Percentiles rank a stretch among this genome's conserved stretches.
Conservation (phyloP, 2,329 filamentous ascomycete species). For the Nemania bipapillata region DNA sequence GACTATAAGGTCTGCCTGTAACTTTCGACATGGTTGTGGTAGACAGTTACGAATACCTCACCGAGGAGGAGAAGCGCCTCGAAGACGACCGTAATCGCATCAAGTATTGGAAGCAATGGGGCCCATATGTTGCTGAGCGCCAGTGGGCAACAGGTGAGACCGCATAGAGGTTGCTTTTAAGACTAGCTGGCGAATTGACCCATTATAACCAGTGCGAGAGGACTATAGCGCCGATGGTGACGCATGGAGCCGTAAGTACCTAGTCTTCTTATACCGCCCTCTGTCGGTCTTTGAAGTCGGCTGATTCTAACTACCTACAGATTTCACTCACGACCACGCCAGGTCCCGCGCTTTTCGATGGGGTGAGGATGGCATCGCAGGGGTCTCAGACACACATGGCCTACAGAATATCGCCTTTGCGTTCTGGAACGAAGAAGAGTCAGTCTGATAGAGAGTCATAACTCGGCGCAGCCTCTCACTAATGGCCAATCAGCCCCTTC, state of each 20-base stretch:
- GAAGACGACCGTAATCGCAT: slow-evolving; percentile 82
- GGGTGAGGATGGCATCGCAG: slow-evolving; percentile 97
- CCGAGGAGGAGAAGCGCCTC: slow-evolving; percentile 89
- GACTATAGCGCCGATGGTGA: slow-evolving; percentile 91
- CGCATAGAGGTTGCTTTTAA: slow-evolving; percentile 27
- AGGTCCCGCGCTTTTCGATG: slow-evolving; percentile 89
- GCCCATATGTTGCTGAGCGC: slow-evolving; percentile 89
- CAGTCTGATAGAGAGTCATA: slow-evolving; percentile 37
- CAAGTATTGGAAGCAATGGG: slow-evolving; percentile 99
- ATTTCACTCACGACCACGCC: slow-evolving; percentile 94
- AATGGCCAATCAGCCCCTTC: slow-evolving; percentile 73
- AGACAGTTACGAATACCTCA: slow-evolving; percentile 86
- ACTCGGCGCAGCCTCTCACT: slow-evolving; percentile 48
- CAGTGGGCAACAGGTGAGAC: slow-evolving; percentile 90
- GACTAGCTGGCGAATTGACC: slow-evolving; percentile 31
- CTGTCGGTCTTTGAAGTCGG: slow-evolving; percentile 8
- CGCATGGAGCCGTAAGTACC: slow-evolving; percentile 94
- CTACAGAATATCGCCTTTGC: slow-evolving; percentile 92
- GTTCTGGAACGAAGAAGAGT: slow-evolving; percentile 99
- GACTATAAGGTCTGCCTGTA: not conserved
- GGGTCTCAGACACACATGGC: slow-evolving; percentile 90
- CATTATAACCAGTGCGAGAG: slow-evolving; percentile 73
- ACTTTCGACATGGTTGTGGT: slow-evolving; percentile 80
- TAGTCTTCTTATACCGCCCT: slow-evolving; percentile 15
- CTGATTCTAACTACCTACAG: slow-evolving; percentile 59